Base-by-base conservation (phyloP, 495 filamentous ascomycete genomes). In the Aspergillus nanangensis region DNA sequence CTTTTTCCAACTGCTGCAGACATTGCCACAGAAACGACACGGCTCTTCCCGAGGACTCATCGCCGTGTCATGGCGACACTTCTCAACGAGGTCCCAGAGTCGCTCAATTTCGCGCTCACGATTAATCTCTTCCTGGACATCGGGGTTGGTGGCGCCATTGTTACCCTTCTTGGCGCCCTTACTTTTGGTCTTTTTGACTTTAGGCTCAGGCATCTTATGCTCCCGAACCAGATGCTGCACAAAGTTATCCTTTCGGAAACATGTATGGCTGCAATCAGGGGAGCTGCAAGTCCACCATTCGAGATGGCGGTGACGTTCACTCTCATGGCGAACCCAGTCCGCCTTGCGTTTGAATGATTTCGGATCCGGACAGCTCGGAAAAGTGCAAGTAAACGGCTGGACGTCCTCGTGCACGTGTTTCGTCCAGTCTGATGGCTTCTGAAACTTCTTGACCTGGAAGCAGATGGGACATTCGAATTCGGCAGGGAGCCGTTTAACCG, bases 291-390 rank as follows among this genome's bases (percentile, higher is more conserved):
- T 81, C 92, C 92, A 97, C 84, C 87, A 93, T 55, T 96, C 92
- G 5, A 95, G 72, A 40, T 95, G 88, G 24, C 92, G 82, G 60
- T 97, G 92, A 44, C 85, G 82, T 65, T 97, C 92, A 55, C 89
- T 95, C 62, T 97, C 92, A 55, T 97, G 92, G 23, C 92, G 78
- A 20, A 97, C 90, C 92, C 92, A 97, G 60, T 97, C 92, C 14
- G 92, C 92, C 66, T 97, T 97, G 32, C 92, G 79, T 66, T 97
- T 97, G 73, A 96, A 97, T 18, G 89, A 92, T 63, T 95, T 95
- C 19, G 90, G 86, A 41, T 95, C 90, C 22, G 72, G 78, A 65
- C 92, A 97, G 20, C 82, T 70, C 10, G 82, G 78, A 65, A 93
- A 96, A 0, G 90, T 97, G 66, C 92, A 97, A 8, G 90, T 95